phyloP scores from a whole-genome alignment of 1,284 basidiomycete genomes.

The Sporisorium scitamineum region DNA sequence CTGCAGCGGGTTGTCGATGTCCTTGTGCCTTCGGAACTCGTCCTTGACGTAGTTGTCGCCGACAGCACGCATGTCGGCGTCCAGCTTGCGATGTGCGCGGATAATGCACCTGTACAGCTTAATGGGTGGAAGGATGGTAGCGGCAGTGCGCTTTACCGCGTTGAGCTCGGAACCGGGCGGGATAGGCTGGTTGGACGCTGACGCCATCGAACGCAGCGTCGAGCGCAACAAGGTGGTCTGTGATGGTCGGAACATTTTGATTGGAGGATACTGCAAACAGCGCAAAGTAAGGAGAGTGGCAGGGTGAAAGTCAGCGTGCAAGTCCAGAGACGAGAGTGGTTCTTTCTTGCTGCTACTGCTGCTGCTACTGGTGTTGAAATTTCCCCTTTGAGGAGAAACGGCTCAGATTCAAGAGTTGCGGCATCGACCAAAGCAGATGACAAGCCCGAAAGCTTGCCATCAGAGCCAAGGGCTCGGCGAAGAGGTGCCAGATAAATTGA shows the following conservation, averaged over 20 bases:
- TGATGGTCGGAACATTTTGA: constrained; percentile 36
- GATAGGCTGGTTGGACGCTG: constrained; percentile 43
- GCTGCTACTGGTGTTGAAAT: not conserved
- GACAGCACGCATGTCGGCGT: constrained; percentile 66
- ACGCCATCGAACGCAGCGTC: constrained; percentile 27
- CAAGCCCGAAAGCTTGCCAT: constrained; percentile 10
- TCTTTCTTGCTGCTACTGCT: not conserved
- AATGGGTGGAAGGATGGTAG: constrained; percentile 62
- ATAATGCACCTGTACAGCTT: constrained; percentile 65
- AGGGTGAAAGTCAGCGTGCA: constrained; percentile 6
- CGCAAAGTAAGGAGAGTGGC: not conserved
- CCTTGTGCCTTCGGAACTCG: constrained; percentile 64
- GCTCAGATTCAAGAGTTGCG: constrained; percentile 52
- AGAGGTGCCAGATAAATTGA: constrained; percentile 58
- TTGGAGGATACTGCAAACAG: not conserved
- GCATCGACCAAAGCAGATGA: constrained; percentile 49
- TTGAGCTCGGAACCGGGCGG: constrained; percentile 37
- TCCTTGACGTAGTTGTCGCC: constrained; percentile 69
- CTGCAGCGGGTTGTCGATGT: constrained; percentile 66
- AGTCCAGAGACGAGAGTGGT: not conserved
- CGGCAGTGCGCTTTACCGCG: constrained; percentile 41
- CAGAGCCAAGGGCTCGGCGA: constrained; percentile 53
- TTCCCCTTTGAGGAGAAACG: constrained; percentile 16
- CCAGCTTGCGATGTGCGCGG: constrained; percentile 60
- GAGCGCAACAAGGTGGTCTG: constrained; percentile 16